phyloP scores from a whole-genome alignment of 306 rosid species.

The Cucurbita moschata region DNA sequence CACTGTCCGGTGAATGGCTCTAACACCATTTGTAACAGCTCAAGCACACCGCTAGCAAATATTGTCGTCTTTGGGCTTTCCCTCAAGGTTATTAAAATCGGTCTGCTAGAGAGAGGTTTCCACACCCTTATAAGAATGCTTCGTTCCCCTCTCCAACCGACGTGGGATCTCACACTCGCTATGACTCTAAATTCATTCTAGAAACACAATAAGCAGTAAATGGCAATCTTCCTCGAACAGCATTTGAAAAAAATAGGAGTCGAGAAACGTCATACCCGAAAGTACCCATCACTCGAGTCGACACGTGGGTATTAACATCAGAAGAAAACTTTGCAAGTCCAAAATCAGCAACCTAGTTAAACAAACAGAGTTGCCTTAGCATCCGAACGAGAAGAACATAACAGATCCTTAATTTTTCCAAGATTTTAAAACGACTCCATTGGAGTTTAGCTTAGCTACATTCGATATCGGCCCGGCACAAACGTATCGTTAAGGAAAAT shows the following conservation, averaged over 20 bases:
- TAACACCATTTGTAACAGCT: no score
- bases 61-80: no score
- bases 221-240: not conserved
- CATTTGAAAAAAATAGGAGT: not conserved
- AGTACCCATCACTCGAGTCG: conserved; percentile 98
- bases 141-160: no score
- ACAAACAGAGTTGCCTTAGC: not conserved
- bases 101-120: no score
- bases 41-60: no score
- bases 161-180: no score
- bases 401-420: not conserved
- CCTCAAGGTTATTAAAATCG: no score
- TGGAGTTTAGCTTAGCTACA: not conserved
- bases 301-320: conserved; percentile 78
- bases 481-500: not conserved
- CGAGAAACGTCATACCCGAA: conserved; percentile 53
- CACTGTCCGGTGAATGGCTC: no score
- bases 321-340: conserved; percentile 85
- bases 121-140: no score
- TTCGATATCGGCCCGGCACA: not conserved
- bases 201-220: not conserved
- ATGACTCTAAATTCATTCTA: not conserved
- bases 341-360: conserved; percentile 78
- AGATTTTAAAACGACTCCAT: not conserved
- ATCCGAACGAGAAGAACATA: not conserved